Evolutionary conservation across 305 asterid genomes (phyloP), one percentile per base, ranked within the genome.

Genomic region (Fraxinus greggii): DNA sequence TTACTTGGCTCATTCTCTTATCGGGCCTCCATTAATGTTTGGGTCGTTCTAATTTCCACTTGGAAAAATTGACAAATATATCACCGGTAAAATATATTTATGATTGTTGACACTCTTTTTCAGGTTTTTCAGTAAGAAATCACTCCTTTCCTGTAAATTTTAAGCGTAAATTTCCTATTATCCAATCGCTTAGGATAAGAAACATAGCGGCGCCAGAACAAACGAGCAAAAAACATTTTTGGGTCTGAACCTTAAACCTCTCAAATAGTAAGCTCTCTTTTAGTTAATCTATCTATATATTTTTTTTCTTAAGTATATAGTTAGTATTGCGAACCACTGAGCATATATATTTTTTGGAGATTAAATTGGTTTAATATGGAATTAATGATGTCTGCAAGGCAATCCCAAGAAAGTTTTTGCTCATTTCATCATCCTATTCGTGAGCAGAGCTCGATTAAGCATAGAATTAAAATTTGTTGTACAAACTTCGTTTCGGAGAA

Each of bases 381-480:
- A 38, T 77, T 90, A 82, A 87, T 81, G 79, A 88, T 89, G 72
- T 92, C 95, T 21, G 63, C 88, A 54, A 90, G 84, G 83, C 92
- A 90, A 67, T 85, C 87, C 87, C 93, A 78, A 80, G 93, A 87
- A 29, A 84, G 87, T 80, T 75, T 91, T 82, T 87, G 83, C 85
- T 88, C 88, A 10, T 88, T 88, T 82, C 83, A 88, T 48, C 80
- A 80, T 79, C 61, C 77, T 78, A 69, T 67, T 33, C 78, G 42
- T 54, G 73, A 70, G 73, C 85, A 86, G 56, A 83, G 72, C 59
- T 77, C 70, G 67, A 84, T 24, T 72, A 61, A 59, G 48, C 82
- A 61, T 29, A 88, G 81, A 26, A 88, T 84, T 82, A 79, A 84
- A 21, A 73, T 28, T 31, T 76, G 23, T 65, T 84, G 79, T 79